These are phyloP conservation scores for Aspergillus sp. DNA, from an alignment of 2,329 filamentous ascomycete genomes.

Conservation along the genomic window DNA sequence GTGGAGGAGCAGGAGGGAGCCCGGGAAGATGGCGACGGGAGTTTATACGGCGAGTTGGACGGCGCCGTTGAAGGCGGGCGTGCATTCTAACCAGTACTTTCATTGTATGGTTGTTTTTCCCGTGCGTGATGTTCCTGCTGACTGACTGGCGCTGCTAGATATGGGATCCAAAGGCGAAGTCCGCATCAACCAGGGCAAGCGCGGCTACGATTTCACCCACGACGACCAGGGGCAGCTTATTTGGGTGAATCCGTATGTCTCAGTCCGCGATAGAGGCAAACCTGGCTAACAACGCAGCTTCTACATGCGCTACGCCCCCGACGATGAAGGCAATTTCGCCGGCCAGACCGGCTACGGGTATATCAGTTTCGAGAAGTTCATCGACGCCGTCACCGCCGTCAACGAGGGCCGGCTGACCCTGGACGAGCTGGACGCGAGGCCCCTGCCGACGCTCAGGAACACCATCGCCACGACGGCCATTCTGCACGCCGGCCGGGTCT, in stretches of 20 bases:
- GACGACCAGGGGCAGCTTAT: conserved; percentile 57
- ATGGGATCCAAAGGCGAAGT: conserved; percentile 77
- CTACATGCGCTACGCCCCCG: conserved; percentile 89
- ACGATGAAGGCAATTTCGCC: conserved; percentile 89
- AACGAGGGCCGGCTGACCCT: conserved; percentile 65
- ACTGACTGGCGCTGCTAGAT: conserved; percentile 32
- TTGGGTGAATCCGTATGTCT: conserved; percentile 74
- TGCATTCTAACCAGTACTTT: conserved; percentile 97
- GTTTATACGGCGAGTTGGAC: conserved; percentile 96
- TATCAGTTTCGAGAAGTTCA: conserved; percentile 90
- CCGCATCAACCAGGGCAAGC: conserved; percentile 83
- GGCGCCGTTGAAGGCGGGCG: conserved; percentile 80
- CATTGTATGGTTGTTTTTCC: conserved; percentile 47
- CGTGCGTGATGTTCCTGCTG: not conserved
- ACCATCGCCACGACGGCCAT: conserved; percentile 89
- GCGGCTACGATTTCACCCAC: conserved; percentile 89
- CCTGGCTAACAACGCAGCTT: too few relatives aligned
- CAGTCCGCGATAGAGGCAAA: too few relatives aligned
- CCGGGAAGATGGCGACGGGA: conserved; percentile 64
- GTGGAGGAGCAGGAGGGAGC: conserved; percentile 66
- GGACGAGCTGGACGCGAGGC: conserved; percentile 67
- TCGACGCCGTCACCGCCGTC: conserved; percentile 71
- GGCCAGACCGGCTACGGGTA: conserved; percentile 91
- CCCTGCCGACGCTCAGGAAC: conserved; percentile 75
- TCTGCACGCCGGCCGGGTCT: conserved; percentile 73